Percentiles rank a stretch among this genome's conserved stretches.
phyloP scores from a whole-genome alignment of 305 asterid genomes.

The Ruellia speciosa region DNA sequence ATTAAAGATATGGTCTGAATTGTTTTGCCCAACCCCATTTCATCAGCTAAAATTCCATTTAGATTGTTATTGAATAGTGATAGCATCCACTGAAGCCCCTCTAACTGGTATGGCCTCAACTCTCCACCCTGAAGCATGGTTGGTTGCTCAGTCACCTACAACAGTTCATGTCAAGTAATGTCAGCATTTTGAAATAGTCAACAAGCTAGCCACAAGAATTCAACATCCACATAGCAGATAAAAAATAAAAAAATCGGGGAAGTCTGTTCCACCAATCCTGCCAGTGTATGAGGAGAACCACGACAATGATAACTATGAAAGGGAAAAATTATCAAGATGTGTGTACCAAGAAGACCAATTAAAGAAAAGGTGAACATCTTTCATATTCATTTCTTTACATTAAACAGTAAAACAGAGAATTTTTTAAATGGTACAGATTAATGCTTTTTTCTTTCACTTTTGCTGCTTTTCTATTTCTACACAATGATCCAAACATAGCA shows the following conservation, averaged over 20 bases:
- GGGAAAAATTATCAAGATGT: neutral
- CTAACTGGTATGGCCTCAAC: conserved; percentile 78
- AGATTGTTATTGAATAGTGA: conserved; percentile 93
- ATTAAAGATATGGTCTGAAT: conserved; percentile 90
- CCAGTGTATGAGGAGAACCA: neutral
- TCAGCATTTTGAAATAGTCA: conserved; percentile 12
- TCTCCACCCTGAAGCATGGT: conserved; percentile 98
- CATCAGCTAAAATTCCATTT: conserved; percentile 97
- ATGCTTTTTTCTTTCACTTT: neutral
- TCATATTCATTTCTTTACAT: neutral
- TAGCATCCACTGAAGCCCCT: conserved; percentile 99
- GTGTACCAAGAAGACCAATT: conserved; percentile 3
- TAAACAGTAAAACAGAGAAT: neutral
- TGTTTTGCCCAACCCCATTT: conserved; percentile 98
- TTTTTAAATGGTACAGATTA: neutral
- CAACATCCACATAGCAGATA: conserved; percentile 2
- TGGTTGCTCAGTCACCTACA: conserved; percentile 96
- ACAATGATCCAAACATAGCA: neutral
- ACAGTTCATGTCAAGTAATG: conserved; percentile 24
- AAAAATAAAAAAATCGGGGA: conserved; percentile 1
- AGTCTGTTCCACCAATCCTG: conserved; percentile 7
- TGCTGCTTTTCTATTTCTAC: conserved; percentile 6
- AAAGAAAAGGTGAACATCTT: conserved; percentile 12
- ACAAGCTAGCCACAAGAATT: conserved; percentile 9
- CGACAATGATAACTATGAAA: neutral